Evolutionary conservation across 345 rosid species (phyloP), one percentile per base, ranked within the genome.

Genomic region (Punica granatum): DNA sequence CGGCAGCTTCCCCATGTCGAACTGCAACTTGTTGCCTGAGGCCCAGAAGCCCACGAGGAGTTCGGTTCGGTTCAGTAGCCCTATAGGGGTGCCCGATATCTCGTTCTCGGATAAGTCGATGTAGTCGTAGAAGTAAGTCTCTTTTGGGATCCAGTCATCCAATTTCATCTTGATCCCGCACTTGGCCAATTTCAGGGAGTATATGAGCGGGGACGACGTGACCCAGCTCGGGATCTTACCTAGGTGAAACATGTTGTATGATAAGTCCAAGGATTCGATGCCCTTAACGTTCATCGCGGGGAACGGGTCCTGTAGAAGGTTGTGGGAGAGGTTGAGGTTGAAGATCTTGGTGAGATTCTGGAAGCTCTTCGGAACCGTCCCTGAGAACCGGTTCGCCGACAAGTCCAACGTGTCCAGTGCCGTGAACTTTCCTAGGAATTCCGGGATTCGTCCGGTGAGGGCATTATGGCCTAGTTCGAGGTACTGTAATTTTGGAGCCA

Each of bases 301-400:
- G 70, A 91, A 91, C 8, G 92, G 96, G 75, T 83, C 96, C 0
- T 54, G 70, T 43, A 89, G 75, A 36, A 72, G 73, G 74, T 89
- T 91, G 54, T 73, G 83, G 5, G 96, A 79, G 53, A 91, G 91
- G 63, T 89, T 81, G 42, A 92, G 88, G 63, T 84, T 89, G 84
- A 89, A 89, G 3, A 89, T 86, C 67, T 89, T 92, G n/a, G 92
- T 89, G 1, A 92, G 81, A 65, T 89, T 89, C 12, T 74, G 76
- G 60, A 92, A 83, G 67, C 65, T 86, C 63, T 78, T 82, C 0
- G 96, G 96, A 7, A 92, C 78, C 0, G 71, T 66, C 19, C 92
- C 92, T 0, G 80, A 15, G 59, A 82, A 77, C 0, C 44, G 73
- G 21, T 89, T 89, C 78, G 76, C 65, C 0, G 96, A 87, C 64